Evolutionary conservation across 306 rosid genomes (phyloP).

Genomic region (Lathyrus oleraceus): DNA sequence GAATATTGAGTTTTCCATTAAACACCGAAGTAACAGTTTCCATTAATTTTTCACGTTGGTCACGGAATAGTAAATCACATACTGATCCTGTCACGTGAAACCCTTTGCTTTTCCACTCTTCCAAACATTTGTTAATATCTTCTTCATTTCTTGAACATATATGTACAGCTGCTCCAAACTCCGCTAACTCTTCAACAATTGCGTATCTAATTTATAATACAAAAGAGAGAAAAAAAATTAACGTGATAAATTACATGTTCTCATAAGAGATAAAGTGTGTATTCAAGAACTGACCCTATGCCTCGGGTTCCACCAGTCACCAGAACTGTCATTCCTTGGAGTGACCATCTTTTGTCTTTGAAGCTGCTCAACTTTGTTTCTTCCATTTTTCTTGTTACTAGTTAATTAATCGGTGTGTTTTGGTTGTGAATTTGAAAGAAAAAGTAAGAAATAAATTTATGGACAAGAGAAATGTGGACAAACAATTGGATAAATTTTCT

Average conservation of each 20-base stretch:
- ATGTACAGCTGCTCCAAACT: slow-evolving; percentile 46
- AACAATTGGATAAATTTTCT: background rate
- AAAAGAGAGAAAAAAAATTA: background rate
- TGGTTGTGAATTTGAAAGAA: background rate
- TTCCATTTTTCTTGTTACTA: slow-evolving; percentile 12
- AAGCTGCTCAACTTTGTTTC: slow-evolving; percentile 27
- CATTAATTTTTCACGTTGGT: slow-evolving; percentile 39
- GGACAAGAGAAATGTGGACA: background rate
- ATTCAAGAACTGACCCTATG: slow-evolving; percentile 33
- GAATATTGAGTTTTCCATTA: slow-evolving; percentile 45
- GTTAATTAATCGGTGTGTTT: background rate
- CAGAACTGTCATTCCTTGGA: slow-evolving; percentile 44
- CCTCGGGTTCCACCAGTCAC: slow-evolving; percentile 47
- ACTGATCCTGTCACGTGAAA: slow-evolving; percentile 38
- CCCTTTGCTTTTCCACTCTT: slow-evolving; percentile 43
- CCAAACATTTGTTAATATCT: slow-evolving; percentile 34
- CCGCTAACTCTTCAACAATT: slow-evolving; percentile 46
- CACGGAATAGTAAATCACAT: slow-evolving; percentile 33
- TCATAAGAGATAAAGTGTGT: background rate
- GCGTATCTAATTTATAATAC: slow-evolving; percentile 34
- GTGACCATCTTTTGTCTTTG: slow-evolving; percentile 43
- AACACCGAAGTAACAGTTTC: slow-evolving; percentile 30
- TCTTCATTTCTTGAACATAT: slow-evolving; percentile 39
- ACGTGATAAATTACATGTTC: background rate
- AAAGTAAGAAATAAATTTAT: background rate